Evolutionary conservation across 768 basidiomycete genomes (phyloP).

Genomic region (Coprinopsis marcescibilis): DNA sequence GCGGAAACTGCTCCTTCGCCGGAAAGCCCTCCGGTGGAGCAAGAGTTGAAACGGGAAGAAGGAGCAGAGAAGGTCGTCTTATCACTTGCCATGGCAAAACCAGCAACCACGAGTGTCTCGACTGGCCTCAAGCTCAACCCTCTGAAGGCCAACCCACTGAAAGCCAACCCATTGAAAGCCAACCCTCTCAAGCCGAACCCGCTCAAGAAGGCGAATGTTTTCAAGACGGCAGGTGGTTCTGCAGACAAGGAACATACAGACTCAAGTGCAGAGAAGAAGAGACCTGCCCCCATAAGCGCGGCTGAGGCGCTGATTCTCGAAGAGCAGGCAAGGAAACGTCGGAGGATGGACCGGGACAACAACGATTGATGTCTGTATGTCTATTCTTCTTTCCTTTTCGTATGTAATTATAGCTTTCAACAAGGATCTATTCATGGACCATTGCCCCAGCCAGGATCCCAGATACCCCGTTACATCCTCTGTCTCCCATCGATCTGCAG

Average conservation of each 20-base stretch:
- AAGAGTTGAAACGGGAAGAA: conserved; percentile 67
- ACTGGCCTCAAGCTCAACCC: conserved; percentile 57
- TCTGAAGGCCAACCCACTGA: conserved; percentile 61
- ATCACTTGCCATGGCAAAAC: conserved; percentile 55
- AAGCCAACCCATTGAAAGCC: conserved; percentile 59
- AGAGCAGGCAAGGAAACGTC: conserved; percentile 84
- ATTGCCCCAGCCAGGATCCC: too few species aligned
- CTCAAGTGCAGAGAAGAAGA: conserved; percentile 47
- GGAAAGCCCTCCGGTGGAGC: conserved; percentile 32
- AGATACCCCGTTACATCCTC: too few species aligned
- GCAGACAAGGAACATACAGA: conserved; percentile 27
- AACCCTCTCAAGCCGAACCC: conserved; percentile 74
- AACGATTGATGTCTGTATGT: conserved; percentile 15
- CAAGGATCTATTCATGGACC: too few species aligned
- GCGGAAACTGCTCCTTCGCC: conserved; percentile 35
- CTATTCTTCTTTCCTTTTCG: conserved; percentile 4
- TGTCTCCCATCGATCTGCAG: too few species aligned
- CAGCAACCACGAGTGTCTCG: conserved; percentile 28
- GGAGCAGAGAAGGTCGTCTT: conserved; percentile 69
- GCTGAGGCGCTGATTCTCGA: conserved; percentile 85
- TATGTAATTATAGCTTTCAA: conserved; percentile 7
- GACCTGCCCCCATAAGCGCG: conserved; percentile 64
- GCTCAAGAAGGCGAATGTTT: conserved; percentile 67
- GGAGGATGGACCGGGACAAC: conserved; percentile 60
- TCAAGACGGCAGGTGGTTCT: conserved; percentile 50